phyloP scores from a whole-genome alignment of 352 stramenopile species.

The Phytophthora hybrid region DNA sequence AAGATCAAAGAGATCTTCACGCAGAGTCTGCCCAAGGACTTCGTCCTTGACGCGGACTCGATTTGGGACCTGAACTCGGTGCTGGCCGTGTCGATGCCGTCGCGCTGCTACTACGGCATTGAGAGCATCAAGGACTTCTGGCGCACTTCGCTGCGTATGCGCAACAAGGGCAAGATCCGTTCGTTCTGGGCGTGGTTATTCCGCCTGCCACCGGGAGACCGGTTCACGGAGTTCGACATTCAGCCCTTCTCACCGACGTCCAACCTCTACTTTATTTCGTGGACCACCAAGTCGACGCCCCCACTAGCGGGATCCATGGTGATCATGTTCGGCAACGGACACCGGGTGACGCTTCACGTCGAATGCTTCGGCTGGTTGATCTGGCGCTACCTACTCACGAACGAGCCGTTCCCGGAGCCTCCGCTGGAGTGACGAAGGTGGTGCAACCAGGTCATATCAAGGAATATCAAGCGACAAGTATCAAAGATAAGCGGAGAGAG shows the following conservation, averaged over 20 bases:
- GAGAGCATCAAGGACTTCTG: constrained; percentile 91
- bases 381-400: constrained; percentile 86
- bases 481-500: not conserved
- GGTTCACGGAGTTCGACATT: constrained; percentile 81
- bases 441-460: not conserved
- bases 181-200: constrained; percentile 90
- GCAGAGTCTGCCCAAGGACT: constrained; percentile 86
- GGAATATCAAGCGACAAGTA: not conserved
- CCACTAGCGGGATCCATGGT: constrained; percentile 79
- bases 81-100: constrained; percentile 85
- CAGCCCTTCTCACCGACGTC: constrained; percentile 75
- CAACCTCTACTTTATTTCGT: constrained; percentile 87
- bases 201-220: constrained; percentile 73
- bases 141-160: constrained; percentile 84
- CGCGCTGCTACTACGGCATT: constrained; percentile 87
- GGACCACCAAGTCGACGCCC: constrained; percentile 84
- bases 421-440: constrained; percentile 48
- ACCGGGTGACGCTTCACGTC: constrained; percentile 85
- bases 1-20: constrained; percentile 92
- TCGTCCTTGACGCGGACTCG: constrained; percentile 84
- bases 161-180: constrained; percentile 90
- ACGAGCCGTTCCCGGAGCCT: constrained; percentile 80
- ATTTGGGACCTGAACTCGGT: constrained; percentile 90
- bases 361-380: constrained; percentile 90
- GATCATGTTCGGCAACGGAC: constrained; percentile 87